A percentile compares a stretch with the other conserved stretches of the same genome.
Conservation (phyloP, 164 flowering plant species). For the Piper longum region DNA sequence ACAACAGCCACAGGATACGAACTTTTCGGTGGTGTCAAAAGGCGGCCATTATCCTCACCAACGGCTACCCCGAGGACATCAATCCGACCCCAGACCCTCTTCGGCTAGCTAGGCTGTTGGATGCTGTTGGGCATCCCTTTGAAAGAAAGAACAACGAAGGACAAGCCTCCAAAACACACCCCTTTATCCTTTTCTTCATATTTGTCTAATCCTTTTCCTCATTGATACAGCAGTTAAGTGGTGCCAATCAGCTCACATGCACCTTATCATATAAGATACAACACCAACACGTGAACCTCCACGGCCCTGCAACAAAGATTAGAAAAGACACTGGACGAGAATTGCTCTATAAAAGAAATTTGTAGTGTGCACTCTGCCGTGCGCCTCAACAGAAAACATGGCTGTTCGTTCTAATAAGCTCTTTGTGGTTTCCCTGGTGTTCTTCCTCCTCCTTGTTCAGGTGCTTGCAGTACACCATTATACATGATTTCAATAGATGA, state of each 20-base stretch:
- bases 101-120: no score
- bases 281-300: not conserved
- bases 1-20: no score
- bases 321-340: not conserved
- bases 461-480: not conserved
- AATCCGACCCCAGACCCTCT: not conserved
- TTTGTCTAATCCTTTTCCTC: not conserved
- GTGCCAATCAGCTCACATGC: not conserved
- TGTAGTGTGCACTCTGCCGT: not conserved
- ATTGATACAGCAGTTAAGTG: not conserved
- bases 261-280: not conserved
- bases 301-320: not conserved
- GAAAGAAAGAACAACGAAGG: not conserved
- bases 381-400: not conserved
- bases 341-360: not conserved
- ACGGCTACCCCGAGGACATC: not conserved
- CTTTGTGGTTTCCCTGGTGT: not conserved
- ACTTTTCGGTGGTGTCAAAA: no score
- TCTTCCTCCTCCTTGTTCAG: conserved; percentile 4
- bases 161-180: not conserved
- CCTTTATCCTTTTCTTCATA: not conserved
- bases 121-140: no score
- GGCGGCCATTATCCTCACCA: not conserved
- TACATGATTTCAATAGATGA: not conserved
- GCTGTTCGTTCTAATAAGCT: not conserved